Percentiles rank a stretch among this genome's conserved stretches.
phyloP scores from a whole-genome alignment of 179 eudicot genomes.

The Monotropa hypopitys region DNA sequence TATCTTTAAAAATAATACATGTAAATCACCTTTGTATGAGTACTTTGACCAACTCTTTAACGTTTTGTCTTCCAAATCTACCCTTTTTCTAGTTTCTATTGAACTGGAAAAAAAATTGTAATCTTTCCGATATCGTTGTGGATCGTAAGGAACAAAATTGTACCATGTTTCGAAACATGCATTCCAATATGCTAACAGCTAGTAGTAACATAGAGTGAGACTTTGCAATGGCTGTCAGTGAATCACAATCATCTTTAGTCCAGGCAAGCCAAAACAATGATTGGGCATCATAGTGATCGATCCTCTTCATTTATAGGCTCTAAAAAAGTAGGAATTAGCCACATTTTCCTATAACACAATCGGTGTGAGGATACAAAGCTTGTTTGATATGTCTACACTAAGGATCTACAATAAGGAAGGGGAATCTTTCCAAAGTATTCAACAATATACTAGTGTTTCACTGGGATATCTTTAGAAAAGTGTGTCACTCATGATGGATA shows the following conservation, averaged over 20 bases:
- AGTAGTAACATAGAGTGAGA: background rate
- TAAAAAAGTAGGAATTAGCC: background rate
- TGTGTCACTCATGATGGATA: background rate
- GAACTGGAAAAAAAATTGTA: background rate
- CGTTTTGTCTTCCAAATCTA: background rate
- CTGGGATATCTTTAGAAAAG: background rate
- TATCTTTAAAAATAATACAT: background rate
- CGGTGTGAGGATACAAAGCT: background rate
- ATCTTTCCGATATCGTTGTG: too few species aligned
- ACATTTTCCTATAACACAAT: background rate
- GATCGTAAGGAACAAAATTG: background rate
- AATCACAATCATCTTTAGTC: background rate
- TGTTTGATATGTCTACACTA: background rate
- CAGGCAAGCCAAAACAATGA: background rate
- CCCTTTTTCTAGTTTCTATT: background rate
- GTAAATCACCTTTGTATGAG: background rate
- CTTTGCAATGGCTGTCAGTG: background rate
- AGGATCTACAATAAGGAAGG: background rate
- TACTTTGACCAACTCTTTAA: background rate
- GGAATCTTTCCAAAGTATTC: background rate
- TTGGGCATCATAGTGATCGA: background rate
- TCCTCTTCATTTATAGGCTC: background rate
- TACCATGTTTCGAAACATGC: background rate
- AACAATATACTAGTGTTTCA: background rate
- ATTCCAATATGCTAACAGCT: background rate